Conservation (phyloP, 139 green algal species). For the Chlamydomonas schloesseri region DNA sequence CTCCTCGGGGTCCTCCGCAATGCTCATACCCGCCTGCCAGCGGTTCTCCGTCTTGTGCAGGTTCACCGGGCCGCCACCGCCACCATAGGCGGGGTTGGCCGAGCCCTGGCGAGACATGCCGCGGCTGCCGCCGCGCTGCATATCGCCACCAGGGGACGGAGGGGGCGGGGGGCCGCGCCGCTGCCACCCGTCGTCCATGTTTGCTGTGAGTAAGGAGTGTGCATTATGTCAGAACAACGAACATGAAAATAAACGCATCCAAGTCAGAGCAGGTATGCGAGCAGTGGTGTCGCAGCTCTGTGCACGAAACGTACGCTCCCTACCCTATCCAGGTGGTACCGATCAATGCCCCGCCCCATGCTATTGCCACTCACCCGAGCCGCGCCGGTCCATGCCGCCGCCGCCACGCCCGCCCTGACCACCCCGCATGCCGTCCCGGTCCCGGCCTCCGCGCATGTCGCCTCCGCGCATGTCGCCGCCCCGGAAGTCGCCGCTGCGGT, state of each 20-base stretch:
- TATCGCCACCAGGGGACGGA: constrained; percentile 50
- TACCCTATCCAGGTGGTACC: no score
- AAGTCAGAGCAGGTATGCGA: no score
- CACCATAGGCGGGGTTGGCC: neutral
- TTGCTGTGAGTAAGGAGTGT: constrained; percentile 27
- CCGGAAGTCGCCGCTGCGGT: neutral
- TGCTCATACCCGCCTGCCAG: constrained; percentile 68
- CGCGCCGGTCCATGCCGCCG: constrained; percentile 21
- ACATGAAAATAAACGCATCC: no score
- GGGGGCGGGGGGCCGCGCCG: constrained; percentile 63
- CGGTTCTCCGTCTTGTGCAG: constrained; percentile 76
- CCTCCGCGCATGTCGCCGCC: constrained; percentile 1
- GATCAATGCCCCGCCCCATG: no score
- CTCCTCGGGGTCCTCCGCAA: constrained; percentile 91
- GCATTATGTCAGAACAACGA: no score
- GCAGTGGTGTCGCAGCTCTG: no score
- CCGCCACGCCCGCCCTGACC: neutral
- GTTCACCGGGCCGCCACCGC: constrained; percentile 24
- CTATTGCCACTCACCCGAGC: constrained; percentile 24
- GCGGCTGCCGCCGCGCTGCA: constrained; percentile 33
- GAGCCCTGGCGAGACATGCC: constrained; percentile 49
- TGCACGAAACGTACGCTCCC: no score
- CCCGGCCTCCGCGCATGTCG: neutral
- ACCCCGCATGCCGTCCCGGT: constrained; percentile 5
- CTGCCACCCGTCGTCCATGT: constrained; percentile 67